Base-by-base conservation (phyloP, 805 yeast genomes). In the Candida vaughaniae region DNA sequence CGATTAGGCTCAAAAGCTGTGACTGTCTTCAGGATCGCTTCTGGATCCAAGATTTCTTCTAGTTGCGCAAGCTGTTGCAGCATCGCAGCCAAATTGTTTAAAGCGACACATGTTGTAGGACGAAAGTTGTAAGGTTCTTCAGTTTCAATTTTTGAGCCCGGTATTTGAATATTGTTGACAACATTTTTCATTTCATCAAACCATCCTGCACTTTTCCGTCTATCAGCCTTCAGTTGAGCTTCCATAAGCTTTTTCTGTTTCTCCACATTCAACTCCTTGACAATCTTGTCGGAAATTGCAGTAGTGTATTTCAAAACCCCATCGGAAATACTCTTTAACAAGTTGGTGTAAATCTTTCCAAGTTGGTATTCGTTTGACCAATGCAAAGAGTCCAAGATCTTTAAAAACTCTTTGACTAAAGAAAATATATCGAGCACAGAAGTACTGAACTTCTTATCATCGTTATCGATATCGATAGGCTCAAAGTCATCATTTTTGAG, bases 381-480 rank as follows among this genome's bases (percentile, higher is more conserved):
- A 14, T 73, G 64, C 29, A 86, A 70, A 3, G 69, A 70, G 11
- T 68, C 68, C 30, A 90, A 62, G n/a, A 85, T 66, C 4, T 65
- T 60, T 15, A 85, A 53, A 9, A 78, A 72, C 36, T 79, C 79
- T 41, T 73, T 73, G 23, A 85, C 70, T 54, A 85, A 67, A 7
- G 77, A 69, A 55, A 84, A 82, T 10, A 84, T 71, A 53, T 85
- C 93, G 16, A 74, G 53, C 1, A 83, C 85, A 0, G 91, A 84
- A 2, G 77, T 64, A 42, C 87, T 79, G 49, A 69, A 62, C 37
- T 64, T 64, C 42, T 64, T 63, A 2, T 58, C 63, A 29, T 68
- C 64, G 1, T 56, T 63, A 1, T 61, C 55, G 15, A 64, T 38
- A 43, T 77, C 77, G 12, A 79, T 50, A 0, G 82, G 78, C 34